Evolutionary conservation across 805 yeast genomes (phyloP).

Genomic region (Schwanniomyces yamadae): DNA sequence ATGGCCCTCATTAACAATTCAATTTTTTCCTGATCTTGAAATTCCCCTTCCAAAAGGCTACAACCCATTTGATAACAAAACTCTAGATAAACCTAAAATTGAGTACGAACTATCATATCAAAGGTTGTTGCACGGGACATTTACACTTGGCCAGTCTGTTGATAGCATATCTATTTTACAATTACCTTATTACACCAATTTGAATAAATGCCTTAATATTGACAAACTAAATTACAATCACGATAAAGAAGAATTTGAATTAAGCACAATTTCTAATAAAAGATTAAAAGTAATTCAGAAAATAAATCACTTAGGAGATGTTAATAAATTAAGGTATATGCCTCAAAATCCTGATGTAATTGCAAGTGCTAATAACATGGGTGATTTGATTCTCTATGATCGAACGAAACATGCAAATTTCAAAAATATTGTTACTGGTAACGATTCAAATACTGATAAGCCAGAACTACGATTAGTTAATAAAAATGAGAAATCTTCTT

Average conservation of each 20-base stretch:
- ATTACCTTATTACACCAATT: conserved; percentile 28
- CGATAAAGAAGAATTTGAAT: conserved; percentile 42
- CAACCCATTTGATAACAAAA: conserved; percentile 1
- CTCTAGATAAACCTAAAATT: background rate
- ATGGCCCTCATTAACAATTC: conserved; percentile 45
- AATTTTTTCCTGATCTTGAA: conserved; percentile 42
- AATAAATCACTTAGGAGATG: conserved; percentile 68
- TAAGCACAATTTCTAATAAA: conserved; percentile 24
- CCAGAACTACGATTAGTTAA: conserved; percentile 53
- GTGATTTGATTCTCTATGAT: conserved; percentile 68
- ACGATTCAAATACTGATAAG: conserved; percentile 30
- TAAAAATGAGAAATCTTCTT: conserved; percentile 24
- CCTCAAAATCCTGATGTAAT: conserved; percentile 86
- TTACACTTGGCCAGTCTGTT: conserved; percentile 56
- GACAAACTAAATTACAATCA: conserved; percentile 34
- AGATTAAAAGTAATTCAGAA: conserved; percentile 47
- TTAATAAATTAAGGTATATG: conserved; percentile 69
- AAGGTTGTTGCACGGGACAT: conserved; percentile 60
- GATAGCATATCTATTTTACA: conserved; percentile 45
- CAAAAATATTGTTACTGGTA: conserved; percentile 21
- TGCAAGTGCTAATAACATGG: conserved; percentile 67
- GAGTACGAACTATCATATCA: conserved; percentile 17
- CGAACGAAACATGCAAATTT: conserved; percentile 69
- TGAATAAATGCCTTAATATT: conserved; percentile 37
- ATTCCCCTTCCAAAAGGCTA: conserved; percentile 5